Base-by-base conservation (phyloP, 192 early-diverging fungal genomes). In the Oehlia diaphana region DNA sequence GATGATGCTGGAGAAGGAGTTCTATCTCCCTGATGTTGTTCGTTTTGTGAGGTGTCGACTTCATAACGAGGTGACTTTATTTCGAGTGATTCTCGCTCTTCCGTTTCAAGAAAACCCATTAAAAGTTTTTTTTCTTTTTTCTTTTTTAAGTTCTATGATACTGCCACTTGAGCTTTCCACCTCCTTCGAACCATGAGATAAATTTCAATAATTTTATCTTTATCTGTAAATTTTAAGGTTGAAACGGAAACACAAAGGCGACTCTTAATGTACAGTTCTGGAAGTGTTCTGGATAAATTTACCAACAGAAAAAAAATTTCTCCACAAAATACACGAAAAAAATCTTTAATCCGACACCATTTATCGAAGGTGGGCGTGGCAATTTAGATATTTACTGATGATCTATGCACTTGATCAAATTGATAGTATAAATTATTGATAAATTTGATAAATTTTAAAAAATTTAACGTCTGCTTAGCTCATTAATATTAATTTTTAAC, bases 21-120 rank as follows among this genome's bases (percentile, higher is more conserved):
- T 21, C 62, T 37, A 12, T 47, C 63, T 77, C 75, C 50, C 8
- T 42, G 35, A 16, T 66, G 35, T 77, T 44, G 75, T 26, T 62
- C 26, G 42, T n/a, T 66, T 47, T 37, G 61, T 65, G 62, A 63
- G 4, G 58, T n/a, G 31, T 74, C 72, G 49, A 53, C 39, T 74
- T 77, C 75, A 77, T 77, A 65, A 44, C 61, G 63, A 21, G 35
- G 47, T 19, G 50, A 37, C 23, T 28, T 65, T 42, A 77, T 77
- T 77, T 77, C 63, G 42, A 77, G 63, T 77, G 58, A 64, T 77
- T 77, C 75, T 16, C 75, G 63, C 63, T 65, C 63, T 61, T 66
- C 75, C 49, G 63, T 23, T 39, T 77, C 75, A 23, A 23, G 62
- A 33, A 65, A 31, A 39, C 75, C 75, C 75, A 77, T 77, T 77